These are phyloP conservation scores for Wickerhamiella domercqiae DNA, from an alignment of 805 yeast genomes.

Conservation along the genomic window DNA sequence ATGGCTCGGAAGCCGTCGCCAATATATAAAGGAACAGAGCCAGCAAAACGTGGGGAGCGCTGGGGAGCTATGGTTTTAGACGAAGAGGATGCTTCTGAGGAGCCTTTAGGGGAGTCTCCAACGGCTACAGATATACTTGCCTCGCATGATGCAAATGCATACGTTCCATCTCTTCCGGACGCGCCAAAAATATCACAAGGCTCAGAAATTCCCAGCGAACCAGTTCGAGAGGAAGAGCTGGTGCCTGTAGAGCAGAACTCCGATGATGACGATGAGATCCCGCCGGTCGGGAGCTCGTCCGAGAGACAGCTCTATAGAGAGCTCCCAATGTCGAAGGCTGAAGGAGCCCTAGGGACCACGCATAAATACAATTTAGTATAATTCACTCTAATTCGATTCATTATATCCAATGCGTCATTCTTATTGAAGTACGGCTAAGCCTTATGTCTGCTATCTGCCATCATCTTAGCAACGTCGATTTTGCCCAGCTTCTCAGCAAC, in stretches of 20 bases:
- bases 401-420: too few relatives aligned
- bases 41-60: neutral
- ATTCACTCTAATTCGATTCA: neutral
- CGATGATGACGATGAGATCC: neutral
- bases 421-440: too few relatives aligned
- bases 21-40: slow-evolving; percentile 43
- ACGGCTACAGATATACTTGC: neutral
- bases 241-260: neutral
- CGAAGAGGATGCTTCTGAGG: neutral
- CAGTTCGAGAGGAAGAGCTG: too few relatives aligned
- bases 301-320: neutral
- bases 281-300: too few relatives aligned
- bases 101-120: neutral
- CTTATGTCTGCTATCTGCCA: slow-evolving; percentile 17
- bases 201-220: too few relatives aligned
- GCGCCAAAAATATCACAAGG: too few relatives aligned
- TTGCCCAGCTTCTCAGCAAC: slow-evolving; percentile 13
- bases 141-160: too few relatives aligned
- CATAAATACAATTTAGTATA: neutral
- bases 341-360: slow-evolving; percentile 2
- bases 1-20: slow-evolving; percentile 80
- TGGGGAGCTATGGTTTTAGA: slow-evolving; percentile 10
- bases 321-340: neutral
- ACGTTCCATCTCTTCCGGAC: too few relatives aligned
- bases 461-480: slow-evolving; percentile 21